A percentile compares a stretch with the other conserved stretches of the same genome.
Evolutionary conservation across 176 grass and related monocot species (phyloP).

Genomic region (Metroxylon sagu): DNA sequence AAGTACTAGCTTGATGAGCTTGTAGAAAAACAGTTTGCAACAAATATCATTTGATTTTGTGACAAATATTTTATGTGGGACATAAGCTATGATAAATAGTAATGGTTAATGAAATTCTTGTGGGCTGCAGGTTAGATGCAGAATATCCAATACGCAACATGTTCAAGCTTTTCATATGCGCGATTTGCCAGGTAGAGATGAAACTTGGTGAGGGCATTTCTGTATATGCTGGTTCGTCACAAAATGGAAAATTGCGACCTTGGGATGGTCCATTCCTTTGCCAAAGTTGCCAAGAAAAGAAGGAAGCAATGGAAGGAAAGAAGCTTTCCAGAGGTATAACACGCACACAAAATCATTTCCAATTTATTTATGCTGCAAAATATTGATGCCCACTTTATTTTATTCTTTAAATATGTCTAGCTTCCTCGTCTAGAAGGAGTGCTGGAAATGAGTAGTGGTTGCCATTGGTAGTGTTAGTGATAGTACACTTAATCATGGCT

Average conservation of each 20-base stretch:
- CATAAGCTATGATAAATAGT: neutral
- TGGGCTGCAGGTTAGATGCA: slow-evolving; percentile 55
- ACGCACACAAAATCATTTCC: neutral
- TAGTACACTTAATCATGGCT: neutral
- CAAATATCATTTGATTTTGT: too few relatives aligned
- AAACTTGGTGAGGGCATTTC: slow-evolving; percentile 60
- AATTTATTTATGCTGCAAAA: slow-evolving; percentile 13
- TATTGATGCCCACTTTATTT: slow-evolving; percentile 9
- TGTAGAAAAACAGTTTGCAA: too few relatives aligned
- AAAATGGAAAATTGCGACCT: slow-evolving; percentile 45
- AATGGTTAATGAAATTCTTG: slow-evolving; percentile 6
- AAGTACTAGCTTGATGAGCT: too few relatives aligned
- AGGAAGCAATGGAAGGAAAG: slow-evolving; percentile 94
- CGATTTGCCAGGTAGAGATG: slow-evolving; percentile 63
- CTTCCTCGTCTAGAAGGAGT: slow-evolving; percentile 22
- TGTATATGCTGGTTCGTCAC: slow-evolving; percentile 46
- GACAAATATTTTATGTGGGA: too few relatives aligned
- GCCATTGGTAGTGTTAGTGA: neutral
- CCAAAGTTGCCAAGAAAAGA: slow-evolving; percentile 64
- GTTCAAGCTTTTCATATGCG: slow-evolving; percentile 71
- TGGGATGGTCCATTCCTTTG: slow-evolving; percentile 95
- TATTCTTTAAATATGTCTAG: slow-evolving; percentile 13
- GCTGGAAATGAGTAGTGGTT: slow-evolving; percentile 8
- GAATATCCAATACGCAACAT: slow-evolving; percentile 61
- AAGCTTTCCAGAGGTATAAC: slow-evolving; percentile 34